Evolutionary conservation across 23 red algal species (phyloP).

Genomic region (Chondrus crispus): DNA sequence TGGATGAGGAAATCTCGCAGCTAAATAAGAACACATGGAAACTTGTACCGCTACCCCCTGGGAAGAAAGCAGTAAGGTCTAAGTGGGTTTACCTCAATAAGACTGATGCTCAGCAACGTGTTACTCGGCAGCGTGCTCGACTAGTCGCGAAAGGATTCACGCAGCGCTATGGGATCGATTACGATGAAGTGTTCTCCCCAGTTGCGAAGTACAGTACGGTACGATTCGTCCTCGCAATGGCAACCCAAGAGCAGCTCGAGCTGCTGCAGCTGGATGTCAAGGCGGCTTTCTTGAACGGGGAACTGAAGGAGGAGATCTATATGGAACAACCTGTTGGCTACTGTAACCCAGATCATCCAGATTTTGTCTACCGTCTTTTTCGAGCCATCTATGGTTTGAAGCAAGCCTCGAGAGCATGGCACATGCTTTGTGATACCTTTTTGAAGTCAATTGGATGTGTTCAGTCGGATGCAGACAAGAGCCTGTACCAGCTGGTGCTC

Average conservation of each 20-base stretch:
- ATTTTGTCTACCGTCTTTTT: background rate
- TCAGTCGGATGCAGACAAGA: background rate
- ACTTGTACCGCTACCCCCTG: no score
- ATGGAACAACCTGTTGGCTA: no score
- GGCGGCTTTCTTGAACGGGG: no score
- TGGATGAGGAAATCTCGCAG: slow-evolving; percentile 26
- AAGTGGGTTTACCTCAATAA: no score
- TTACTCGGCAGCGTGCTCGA: slow-evolving; percentile 17
- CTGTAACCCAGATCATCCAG: no score
- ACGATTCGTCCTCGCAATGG: no score
- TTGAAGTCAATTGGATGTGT: background rate
- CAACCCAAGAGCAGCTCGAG: no score
- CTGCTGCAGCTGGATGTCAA: no score
- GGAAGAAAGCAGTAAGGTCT: no score
- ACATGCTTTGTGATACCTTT: background rate
- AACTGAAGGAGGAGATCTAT: no score
- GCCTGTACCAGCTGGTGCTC: background rate
- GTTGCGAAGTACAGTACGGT: no score
- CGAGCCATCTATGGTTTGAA: background rate
- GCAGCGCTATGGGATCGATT: no score
- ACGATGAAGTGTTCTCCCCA: background rate
- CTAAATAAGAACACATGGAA: slow-evolving; percentile 41
- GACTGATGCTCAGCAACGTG: background rate
- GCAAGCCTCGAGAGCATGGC: background rate
- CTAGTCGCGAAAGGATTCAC: background rate